phyloP scores from a whole-genome alignment of 2,329 filamentous ascomycete genomes.

The Fusarium mexicanum region DNA sequence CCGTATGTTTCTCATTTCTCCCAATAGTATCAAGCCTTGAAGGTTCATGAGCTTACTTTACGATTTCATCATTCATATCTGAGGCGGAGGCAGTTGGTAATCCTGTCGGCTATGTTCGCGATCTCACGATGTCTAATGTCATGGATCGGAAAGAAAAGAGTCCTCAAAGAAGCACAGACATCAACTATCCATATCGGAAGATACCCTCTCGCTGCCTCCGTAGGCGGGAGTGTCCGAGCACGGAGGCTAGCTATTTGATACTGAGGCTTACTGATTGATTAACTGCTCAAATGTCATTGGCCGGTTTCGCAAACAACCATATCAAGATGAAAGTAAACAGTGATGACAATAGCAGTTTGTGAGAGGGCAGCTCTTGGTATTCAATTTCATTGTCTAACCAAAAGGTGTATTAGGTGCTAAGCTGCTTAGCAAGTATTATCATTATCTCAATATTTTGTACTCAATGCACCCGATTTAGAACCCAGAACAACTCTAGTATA shows the following conservation, averaged over 20 bases:
- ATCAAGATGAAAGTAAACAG: neutral
- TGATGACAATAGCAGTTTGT: neutral
- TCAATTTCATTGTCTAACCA: constrained; percentile 14
- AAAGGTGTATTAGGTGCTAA: constrained; percentile 12
- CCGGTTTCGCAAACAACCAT: neutral
- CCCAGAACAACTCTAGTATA: constrained; percentile 18
- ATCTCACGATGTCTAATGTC: neutral
- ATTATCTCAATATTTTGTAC: constrained; percentile 24
- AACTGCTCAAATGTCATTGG: constrained; percentile 35
- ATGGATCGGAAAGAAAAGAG: neutral
- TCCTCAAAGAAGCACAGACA: constrained; percentile 2
- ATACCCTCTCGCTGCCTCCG: constrained; percentile 27
- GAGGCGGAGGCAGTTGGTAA: constrained; percentile 28
- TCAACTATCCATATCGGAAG: neutral
- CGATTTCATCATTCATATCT: constrained; percentile 30
- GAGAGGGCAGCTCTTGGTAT: neutral
- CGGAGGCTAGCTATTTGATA: constrained; percentile 20
- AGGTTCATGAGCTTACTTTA: constrained; percentile 17
- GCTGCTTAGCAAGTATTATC: constrained; percentile 26
- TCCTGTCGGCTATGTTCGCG: constrained; percentile 4
- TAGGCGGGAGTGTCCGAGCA: constrained; percentile 27
- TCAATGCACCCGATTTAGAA: constrained; percentile 11
- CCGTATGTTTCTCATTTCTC: constrained; percentile 19
- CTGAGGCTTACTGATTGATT: constrained; percentile 41
- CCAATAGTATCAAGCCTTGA: neutral